Conservation (phyloP, 2,329 filamentous ascomycete species). For the Nannizziopsis barbatae region DNA sequence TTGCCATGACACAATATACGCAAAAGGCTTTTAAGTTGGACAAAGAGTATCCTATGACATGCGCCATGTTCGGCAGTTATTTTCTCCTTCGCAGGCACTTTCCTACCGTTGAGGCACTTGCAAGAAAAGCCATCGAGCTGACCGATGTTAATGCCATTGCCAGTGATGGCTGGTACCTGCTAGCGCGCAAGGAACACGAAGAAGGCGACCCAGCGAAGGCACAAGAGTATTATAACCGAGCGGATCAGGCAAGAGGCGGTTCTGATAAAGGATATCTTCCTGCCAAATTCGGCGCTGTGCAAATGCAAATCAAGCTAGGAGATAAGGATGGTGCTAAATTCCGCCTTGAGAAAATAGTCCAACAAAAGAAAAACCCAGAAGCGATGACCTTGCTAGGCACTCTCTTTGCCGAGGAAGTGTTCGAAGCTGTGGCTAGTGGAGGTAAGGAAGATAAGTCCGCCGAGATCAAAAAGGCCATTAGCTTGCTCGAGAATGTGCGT, state of each 20-base stretch:
- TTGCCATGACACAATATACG: constrained; percentile 87
- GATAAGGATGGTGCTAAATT: constrained; percentile 89
- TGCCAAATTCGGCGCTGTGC: constrained; percentile 86
- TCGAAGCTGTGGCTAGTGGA: constrained; percentile 59
- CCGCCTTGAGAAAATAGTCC: constrained; percentile 84
- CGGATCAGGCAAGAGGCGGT: constrained; percentile 84
- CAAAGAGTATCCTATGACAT: constrained; percentile 80
- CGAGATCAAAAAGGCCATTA: constrained; percentile 77
- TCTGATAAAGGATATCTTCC: constrained; percentile 84
- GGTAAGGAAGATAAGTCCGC: constrained; percentile 84
- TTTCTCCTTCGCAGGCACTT: constrained; percentile 76
- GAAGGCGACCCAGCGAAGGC: constrained; percentile 63
- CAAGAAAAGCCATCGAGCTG: constrained; percentile 85
- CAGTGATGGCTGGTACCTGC: constrained; percentile 93
- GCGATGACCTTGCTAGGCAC: constrained; percentile 87
- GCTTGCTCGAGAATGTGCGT: constrained; percentile 72
- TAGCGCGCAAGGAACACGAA: constrained; percentile 84
- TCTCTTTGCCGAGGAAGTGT: constrained; percentile 88
- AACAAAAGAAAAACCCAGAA: constrained; percentile 70
- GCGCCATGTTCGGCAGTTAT: constrained; percentile 79
- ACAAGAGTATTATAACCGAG: constrained; percentile 73
- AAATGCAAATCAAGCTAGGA: constrained; percentile 72
- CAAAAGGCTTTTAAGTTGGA: constrained; percentile 90
- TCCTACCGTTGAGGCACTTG: constrained; percentile 70
- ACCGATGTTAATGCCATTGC: constrained; percentile 95